phyloP scores from a whole-genome alignment of 768 basidiomycete species.

The Exidia glandulosa region DNA sequence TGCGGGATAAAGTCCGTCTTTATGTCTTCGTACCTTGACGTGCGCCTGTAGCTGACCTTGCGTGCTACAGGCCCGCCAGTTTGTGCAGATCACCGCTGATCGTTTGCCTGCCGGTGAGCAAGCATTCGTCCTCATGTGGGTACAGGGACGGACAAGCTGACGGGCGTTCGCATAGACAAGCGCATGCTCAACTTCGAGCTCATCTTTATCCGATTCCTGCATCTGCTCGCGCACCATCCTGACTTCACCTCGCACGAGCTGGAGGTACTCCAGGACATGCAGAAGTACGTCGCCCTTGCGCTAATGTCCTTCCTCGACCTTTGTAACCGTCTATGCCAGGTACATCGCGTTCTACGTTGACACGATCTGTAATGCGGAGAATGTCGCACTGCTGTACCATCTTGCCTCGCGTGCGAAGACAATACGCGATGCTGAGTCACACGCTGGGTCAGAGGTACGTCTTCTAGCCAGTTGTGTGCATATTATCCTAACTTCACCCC shows the following conservation, averaged over 20 bases:
- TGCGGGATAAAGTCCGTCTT: constrained; percentile 48
- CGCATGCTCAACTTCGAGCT: constrained; percentile 65
- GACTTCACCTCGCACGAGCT: constrained; percentile 58
- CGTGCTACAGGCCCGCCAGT: constrained; percentile 9
- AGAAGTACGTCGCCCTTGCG: constrained; percentile 45
- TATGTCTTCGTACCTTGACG: neutral
- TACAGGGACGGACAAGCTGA: constrained; percentile 1
- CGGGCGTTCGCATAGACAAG: constrained; percentile 24
- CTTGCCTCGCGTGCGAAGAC: constrained; percentile 78
- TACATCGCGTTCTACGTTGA: constrained; percentile 86
- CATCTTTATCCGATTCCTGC: constrained; percentile 75
- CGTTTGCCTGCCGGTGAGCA: constrained; percentile 8
- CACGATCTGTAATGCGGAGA: constrained; percentile 65
- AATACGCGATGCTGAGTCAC: constrained; percentile 66
- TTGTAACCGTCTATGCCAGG: constrained; percentile 28
- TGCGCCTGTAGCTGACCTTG: neutral
- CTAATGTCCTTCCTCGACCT: neutral
- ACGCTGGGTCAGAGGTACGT: constrained; percentile 55
- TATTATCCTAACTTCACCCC: neutral
- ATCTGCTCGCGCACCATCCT: constrained; percentile 87
- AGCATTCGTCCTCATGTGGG: neutral
- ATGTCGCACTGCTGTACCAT: constrained; percentile 72
- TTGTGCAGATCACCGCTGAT: constrained; percentile 3
- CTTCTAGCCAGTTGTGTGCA: constrained; percentile 3
- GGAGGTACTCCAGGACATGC: constrained; percentile 65